These are phyloP conservation scores for Dendrocalamus latiflorus DNA, from an alignment of 202 grass and related monocot species.

Conservation along the genomic window DNA sequence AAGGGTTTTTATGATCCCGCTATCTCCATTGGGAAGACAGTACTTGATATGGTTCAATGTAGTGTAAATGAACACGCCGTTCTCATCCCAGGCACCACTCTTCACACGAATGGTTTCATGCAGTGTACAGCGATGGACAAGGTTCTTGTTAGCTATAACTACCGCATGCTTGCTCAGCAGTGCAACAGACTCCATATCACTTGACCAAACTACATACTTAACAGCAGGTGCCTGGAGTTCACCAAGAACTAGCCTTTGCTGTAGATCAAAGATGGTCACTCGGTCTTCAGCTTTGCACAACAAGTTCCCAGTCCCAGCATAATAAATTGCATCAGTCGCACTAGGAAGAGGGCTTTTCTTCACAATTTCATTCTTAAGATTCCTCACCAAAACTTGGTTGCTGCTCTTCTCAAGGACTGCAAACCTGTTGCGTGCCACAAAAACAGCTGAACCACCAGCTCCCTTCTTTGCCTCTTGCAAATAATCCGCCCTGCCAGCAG, in stretches of 20 bases:
- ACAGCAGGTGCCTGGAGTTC: conserved; percentile 85
- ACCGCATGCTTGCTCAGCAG: conserved; percentile 92
- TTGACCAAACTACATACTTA: conserved; percentile 90
- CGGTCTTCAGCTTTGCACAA: conserved; percentile 90
- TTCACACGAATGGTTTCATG: conserved; percentile 98
- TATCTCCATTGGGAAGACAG: conserved; percentile 96
- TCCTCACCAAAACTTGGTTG: conserved; percentile 94
- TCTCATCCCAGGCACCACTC: conserved; percentile 99
- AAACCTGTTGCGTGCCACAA: conserved; percentile 95
- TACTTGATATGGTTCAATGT: conserved; percentile 99
- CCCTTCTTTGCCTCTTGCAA: conserved; percentile 92
- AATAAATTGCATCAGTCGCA: conserved; percentile 86
- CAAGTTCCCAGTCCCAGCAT: conserved; percentile 90
- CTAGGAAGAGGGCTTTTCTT: conserved; percentile 90
- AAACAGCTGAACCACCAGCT: conserved; percentile 76
- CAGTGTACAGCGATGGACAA: conserved; percentile 79
- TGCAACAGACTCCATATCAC: conserved; percentile 94
- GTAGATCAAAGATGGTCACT: conserved; percentile 91
- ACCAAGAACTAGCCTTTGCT: conserved; percentile 84
- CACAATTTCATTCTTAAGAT: conserved; percentile 94
- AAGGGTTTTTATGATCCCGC: conserved; percentile 91
- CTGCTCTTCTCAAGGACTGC: conserved; percentile 91
- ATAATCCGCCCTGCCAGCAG: conserved; percentile 64
- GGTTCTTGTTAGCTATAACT: conserved; percentile 85
- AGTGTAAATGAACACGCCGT: conserved; percentile 84